These are phyloP conservation scores for Syncephalis fuscata DNA, from an alignment of 371 early-diverging fungal genomes.

Conservation along the genomic window DNA sequence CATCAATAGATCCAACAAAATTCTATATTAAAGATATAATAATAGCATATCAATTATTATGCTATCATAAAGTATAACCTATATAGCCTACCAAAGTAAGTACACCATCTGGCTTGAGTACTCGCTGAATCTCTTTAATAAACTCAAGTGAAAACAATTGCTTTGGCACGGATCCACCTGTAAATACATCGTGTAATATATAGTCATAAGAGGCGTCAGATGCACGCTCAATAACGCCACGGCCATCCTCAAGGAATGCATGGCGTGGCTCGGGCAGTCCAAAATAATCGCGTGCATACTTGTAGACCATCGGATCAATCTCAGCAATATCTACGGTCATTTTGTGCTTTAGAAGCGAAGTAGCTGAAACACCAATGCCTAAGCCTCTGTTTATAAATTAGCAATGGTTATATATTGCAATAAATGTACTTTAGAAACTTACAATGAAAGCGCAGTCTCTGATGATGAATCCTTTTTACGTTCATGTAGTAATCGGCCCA, in stretches of 20 bases:
- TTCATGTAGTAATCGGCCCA: conserved; percentile 23
- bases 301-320: conserved; percentile 47
- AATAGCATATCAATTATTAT: not conserved
- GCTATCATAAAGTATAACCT: not conserved
- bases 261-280: conserved; percentile 25
- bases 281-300: conserved; percentile 47
- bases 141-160: conserved; percentile 49
- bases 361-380: conserved; percentile 59
- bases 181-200: conserved; percentile 77
- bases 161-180: conserved; percentile 56
- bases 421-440: no score
- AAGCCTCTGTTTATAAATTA: conserved; percentile 30
- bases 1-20: conserved; percentile 31
- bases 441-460: conserved; percentile 14
- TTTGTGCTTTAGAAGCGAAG: conserved; percentile 31
- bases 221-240: conserved; percentile 33
- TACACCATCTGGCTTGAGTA: conserved; percentile 54
- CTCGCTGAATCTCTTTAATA: conserved; percentile 27
- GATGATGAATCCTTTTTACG: conserved; percentile 6
- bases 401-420: not conserved
- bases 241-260: conserved; percentile 46
- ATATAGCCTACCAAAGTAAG: conserved; percentile 36
- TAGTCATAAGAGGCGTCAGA: conserved; percentile 39
- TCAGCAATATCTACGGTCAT: conserved; percentile 57
- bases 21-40: conserved; percentile 15